Evolutionary conservation across 768 basidiomycete genomes (phyloP).

Genomic region (Pisolithus orientalis): DNA sequence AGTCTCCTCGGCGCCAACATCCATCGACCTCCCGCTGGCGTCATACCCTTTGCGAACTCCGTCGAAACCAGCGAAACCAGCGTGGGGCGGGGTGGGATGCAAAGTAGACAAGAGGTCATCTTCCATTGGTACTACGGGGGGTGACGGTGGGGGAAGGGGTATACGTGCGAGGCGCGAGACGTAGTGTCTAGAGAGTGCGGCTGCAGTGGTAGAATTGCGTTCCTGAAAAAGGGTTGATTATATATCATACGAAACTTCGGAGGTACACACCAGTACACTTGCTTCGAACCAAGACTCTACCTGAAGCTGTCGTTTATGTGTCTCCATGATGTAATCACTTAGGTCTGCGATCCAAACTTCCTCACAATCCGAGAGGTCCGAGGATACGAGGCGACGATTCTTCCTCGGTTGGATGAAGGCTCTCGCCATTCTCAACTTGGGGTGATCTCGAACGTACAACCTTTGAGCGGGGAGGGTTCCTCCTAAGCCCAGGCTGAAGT

Average conservation of each 20-base stretch:
- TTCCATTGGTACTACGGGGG: conserved; percentile 27
- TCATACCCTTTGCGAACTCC: conserved; percentile 20
- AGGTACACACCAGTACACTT: conserved; percentile 48
- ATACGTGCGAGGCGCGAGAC: conserved; percentile 39
- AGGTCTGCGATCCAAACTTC: conserved; percentile 74
- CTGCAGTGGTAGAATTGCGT: conserved; percentile 59
- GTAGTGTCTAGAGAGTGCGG: conserved; percentile 30
- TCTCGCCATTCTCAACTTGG: conserved; percentile 17
- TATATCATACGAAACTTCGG: not conserved
- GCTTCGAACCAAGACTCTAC: conserved; percentile 71
- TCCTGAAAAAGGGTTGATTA: conserved; percentile 40
- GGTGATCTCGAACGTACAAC: conserved; percentile 24
- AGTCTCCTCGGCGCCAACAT: conserved; percentile 44
- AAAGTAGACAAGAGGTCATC: conserved; percentile 32
- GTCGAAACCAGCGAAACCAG: conserved; percentile 25
- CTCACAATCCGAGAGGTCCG: conserved; percentile 76
- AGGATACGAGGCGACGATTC: conserved; percentile 49
- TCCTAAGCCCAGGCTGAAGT: conserved; percentile 37
- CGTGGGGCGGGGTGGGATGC: conserved; percentile 31
- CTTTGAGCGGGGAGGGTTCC: conserved; percentile 35
- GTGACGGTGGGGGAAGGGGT: conserved; percentile 36
- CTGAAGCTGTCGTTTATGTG: conserved; percentile 65
- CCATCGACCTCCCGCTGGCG: conserved; percentile 16
- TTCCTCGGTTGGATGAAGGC: conserved; percentile 30
- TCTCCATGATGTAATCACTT: conserved; percentile 62